Evolutionary conservation across 169 alveolate genomes (phyloP), one percentile per base, ranked within the genome.

Genomic region (Besnoitia besnoiti): DNA sequence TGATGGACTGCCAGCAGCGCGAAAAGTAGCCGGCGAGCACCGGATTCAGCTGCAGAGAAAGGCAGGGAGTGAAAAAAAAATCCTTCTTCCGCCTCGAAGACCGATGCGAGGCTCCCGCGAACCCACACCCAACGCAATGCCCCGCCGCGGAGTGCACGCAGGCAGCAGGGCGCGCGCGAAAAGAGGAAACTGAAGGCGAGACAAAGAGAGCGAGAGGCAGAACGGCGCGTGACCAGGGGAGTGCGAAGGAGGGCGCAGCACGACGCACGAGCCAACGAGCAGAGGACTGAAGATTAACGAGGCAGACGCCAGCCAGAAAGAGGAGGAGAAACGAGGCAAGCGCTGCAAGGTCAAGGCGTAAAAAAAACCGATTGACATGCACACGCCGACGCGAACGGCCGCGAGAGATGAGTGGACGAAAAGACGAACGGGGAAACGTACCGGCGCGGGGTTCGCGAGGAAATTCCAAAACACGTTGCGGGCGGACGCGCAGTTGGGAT

Each of bases 1-100:
- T 42, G 47, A 82, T 40, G 0, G 89, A 19, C 73, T 82, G 89
- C 89, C 89, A 82, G 89, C 89, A 82, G 12, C 89, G 49, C 37
- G 62, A 37, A 75, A 82, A 82, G 75, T 82, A 82, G n/a, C 89
- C 89, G 14, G 89, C 89, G 47, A 82, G 46, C 24, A 82, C 89
- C 33, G 89, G 62, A 50, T 82, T 82, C 27, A 82, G 62, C 89
- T 82, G 89, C 46, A 47, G 10, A 5, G 7, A 35, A 19, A 67
- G 42, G 39, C 24, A n/a, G 24, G 30, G 24, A 49, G 59, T 49
- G 59, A 7, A 7, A 49, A 49, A 16, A 49, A 7, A 49, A 49
- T n/a, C n/a, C n/a, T n/a, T n/a, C n/a, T n/a, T n/a, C n/a, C n/a
- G n/a, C n/a, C n/a, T n/a, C n/a, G n/a, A n/a, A n/a, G n/a, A n/a